Percentiles rank a stretch among this genome's conserved stretches.
Evolutionary conservation across 345 rosid species (phyloP).

Genomic region (Eucalyptus lansdowneana): DNA sequence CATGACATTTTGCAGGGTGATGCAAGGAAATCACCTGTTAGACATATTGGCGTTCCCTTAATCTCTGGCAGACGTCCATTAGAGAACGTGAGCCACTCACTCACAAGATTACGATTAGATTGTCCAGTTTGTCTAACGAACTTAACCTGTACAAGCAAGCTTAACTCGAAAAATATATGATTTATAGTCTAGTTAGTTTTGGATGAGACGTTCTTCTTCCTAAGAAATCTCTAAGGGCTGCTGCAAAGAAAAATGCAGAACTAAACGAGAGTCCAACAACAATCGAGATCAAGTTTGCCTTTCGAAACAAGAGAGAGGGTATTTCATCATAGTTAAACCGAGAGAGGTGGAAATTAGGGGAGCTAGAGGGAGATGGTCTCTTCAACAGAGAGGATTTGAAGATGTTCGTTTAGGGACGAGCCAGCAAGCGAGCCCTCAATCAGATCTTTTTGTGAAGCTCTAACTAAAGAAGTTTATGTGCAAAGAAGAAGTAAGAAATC

Average conservation of each 20-base stretch:
- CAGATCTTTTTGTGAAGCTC: neutral
- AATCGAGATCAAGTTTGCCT: neutral
- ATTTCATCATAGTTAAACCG: neutral
- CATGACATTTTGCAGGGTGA: neutral
- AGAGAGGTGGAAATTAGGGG: neutral
- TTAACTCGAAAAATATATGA: neutral
- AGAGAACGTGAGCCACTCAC: neutral
- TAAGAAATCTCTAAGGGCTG: neutral
- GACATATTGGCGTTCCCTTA: neutral
- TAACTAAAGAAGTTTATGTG: too few species aligned
- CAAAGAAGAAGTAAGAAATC: too few species aligned
- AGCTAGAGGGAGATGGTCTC: neutral
- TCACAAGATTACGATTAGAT: neutral
- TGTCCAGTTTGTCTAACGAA: neutral
- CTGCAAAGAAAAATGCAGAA: neutral
- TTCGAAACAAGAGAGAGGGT: neutral
- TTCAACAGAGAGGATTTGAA: neutral
- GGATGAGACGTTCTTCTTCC: neutral
- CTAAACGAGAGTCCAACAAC: neutral
- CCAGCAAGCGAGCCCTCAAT: neutral
- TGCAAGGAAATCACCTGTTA: neutral
- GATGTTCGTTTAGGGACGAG: neutral
- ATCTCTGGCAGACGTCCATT: neutral
- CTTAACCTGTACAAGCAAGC: neutral
- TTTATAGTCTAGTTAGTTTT: too few species aligned